Evolutionary conservation across 208 protist species (phyloP), one percentile per base, ranked within the genome.

Genomic region (Acanthamoeba healyi): DNA sequence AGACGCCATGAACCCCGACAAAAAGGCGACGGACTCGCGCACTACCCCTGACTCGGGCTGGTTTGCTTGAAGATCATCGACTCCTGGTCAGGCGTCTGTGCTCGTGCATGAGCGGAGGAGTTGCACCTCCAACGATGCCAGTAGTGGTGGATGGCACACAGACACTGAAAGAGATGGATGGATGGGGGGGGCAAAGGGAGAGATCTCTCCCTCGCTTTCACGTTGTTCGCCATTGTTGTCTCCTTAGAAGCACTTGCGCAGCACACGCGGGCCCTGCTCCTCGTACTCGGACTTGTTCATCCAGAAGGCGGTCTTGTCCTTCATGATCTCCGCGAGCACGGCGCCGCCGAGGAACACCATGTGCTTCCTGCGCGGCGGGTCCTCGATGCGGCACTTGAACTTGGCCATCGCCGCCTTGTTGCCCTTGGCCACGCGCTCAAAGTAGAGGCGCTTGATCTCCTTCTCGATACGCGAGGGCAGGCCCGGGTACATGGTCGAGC

Each of bases 291-390:
- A 6, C 81, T 98, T 98, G 61, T 92, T 96, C 42, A 98, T 97
- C 98, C 98, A 99, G 94, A 98, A 98, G 40, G 96, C 94, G 15
- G 89, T 49, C 74, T 98, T 95, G 56, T 98, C 97, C 94, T 98
- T 98, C 90, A 99, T 99, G 44, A 99, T 97, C 54, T 99, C 98
- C 14, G 98, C 99, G 4, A 99, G 95, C 14, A 99, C 97, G 22
- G 99, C 98, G 74, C 98, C 99, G 70, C 99, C 99, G 15, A 99
- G 94, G 96, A 99, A 99, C 3, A 99, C 98, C 98, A 99, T 99
- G 96, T 99, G 97, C 96, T 99, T 99, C 58, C 99, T 97, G 86
- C 98, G 97, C 26, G 99, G 99, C 17, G 99, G 98, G 91, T 99
- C 99, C 95, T 99, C 98, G 65, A 99, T 98, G 32, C 96, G 94